Percentiles rank a stretch among this genome's conserved stretches.
These are phyloP conservation scores for Mychonastes homosphaera DNA, from an alignment of 139 green algal species.

Conservation along the genomic window DNA sequence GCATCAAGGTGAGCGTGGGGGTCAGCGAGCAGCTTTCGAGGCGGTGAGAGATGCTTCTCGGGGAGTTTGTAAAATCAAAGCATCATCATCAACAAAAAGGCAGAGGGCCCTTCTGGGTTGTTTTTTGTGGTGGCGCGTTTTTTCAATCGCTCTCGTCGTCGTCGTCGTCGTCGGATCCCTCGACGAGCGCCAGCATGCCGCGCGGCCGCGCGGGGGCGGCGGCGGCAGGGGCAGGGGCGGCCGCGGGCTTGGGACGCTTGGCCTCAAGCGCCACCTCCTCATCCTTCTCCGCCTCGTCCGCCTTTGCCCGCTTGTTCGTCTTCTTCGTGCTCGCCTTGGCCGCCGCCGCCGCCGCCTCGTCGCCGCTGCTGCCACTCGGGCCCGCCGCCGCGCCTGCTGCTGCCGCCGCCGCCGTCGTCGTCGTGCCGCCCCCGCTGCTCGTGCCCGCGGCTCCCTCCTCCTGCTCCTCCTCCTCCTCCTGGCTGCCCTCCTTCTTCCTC, in stretches of 20 bases:
- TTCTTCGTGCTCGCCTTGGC: slow-evolving; percentile 2
- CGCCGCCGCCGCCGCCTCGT: background rate
- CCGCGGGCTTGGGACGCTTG: background rate
- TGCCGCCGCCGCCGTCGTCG: background rate
- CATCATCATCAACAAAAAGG: too few relatives aligned
- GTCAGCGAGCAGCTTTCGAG: slow-evolving; percentile 22
- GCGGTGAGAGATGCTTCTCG: background rate
- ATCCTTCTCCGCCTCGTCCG: background rate
- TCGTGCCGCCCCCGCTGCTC: background rate
- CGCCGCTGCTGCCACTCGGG: background rate
- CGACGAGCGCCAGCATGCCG: background rate
- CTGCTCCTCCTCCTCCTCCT: slow-evolving; percentile 10
- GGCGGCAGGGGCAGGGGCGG: background rate
- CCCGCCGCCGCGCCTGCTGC: background rate
- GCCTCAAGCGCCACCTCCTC: background rate
- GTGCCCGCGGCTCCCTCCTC: background rate
- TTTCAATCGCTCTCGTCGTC: background rate
- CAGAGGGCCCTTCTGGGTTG: background rate
- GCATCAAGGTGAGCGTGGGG: slow-evolving; percentile 62
- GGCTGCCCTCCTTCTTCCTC: background rate
- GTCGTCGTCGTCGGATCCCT: background rate
- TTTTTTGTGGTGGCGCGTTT: background rate
- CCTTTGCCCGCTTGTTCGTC: background rate
- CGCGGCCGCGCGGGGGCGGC: background rate
- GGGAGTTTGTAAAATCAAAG: background rate